Evolutionary conservation across 1,284 basidiomycete species (phyloP), one percentile per base, ranked within the genome.

Genomic region (Thecaphora thlaspeos): DNA sequence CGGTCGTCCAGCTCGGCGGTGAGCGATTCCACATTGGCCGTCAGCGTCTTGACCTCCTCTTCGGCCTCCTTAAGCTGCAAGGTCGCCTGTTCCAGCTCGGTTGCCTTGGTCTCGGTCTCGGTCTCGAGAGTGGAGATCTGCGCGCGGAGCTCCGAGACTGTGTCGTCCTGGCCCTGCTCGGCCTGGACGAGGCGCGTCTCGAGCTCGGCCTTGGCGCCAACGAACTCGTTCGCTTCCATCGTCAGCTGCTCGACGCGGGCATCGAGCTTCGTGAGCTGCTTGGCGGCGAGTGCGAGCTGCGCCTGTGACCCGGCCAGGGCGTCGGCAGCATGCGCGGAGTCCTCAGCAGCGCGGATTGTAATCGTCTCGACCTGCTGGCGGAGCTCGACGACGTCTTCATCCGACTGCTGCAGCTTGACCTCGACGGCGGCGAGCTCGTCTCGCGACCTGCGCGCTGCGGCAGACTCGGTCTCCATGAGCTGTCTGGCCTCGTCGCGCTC

Each of bases 71-170:
- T 43, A 14, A 43, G 46, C 17, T 48, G 45, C 26, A 46, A 26
- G 2, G 45, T 24, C 12, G 51, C 15, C 32, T 43, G 48, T 38
- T 53, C 32, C 24, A 53, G 28, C 43, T 58, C 55, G 9, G 37
- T 34, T 24, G 36, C 45, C 32, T 57, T 49, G 26, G 44, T 24
- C n/a, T 44, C 15, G n/a, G 43, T 36, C 17, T 51, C 40, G 10
- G 36, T 41, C 12, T 51, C 48, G 23, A 46, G 17, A 17, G 18
- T 32, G 9, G 19, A 30, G 14, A 51, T 32, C 30, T 51, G 48
- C 41, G 47, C 49, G 15, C 49, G 55, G 7, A 57, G 46, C 15
- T 30, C n/a, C 4, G 15, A 3, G 10, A 30, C 34, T 15, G 42
- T 41, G 1, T 32, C 24, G 26, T 28, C 26, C 26, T 28, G 26